Evolutionary conservation across 1,284 basidiomycete genomes (phyloP).

Genomic region (Cutaneotrichosporon sp.): DNA sequence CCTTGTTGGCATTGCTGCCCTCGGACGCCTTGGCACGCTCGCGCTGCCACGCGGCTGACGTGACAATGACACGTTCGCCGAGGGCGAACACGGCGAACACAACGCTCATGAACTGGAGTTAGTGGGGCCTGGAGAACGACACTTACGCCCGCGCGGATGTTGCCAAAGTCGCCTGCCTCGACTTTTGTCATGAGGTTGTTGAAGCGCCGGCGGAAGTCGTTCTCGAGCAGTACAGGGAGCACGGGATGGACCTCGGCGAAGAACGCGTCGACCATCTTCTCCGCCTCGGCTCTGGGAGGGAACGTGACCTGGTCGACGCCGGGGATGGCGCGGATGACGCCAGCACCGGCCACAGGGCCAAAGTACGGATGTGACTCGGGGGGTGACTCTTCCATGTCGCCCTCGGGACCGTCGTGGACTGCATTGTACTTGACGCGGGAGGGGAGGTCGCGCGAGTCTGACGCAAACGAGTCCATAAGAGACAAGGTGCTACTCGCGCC

Average conservation of each 20-base stretch:
- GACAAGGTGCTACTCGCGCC: slow-evolving; percentile 86
- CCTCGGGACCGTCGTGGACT: slow-evolving; percentile 5
- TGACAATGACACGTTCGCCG: slow-evolving; percentile 56
- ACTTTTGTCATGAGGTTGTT: slow-evolving; percentile 60
- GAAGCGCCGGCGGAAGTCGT: slow-evolving; percentile 68
- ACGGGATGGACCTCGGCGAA: slow-evolving; percentile 77
- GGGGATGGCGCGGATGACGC: slow-evolving; percentile 74
- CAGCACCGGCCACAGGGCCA: slow-evolving; percentile 79
- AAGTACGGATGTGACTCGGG: slow-evolving; percentile 59
- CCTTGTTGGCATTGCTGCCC: slow-evolving; percentile 22
- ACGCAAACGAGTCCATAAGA: slow-evolving; percentile 73
- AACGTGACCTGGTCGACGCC: slow-evolving; percentile 80
- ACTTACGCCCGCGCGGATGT: slow-evolving; percentile 18
- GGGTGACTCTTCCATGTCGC: slow-evolving; percentile 4
- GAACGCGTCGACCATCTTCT: slow-evolving; percentile 79
- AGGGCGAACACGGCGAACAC: slow-evolving; percentile 78
- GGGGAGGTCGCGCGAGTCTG: slow-evolving; percentile 7
- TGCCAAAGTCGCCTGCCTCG: slow-evolving; percentile 37
- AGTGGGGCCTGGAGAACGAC: slow-evolving; percentile 14
- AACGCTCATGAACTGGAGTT: slow-evolving; percentile 75
- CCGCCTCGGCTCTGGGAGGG: slow-evolving; percentile 71
- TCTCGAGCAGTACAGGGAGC: slow-evolving; percentile 76
- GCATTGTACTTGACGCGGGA: slow-evolving; percentile 12
- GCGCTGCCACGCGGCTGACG: slow-evolving; percentile 57
- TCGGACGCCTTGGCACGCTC: slow-evolving; percentile 55